Conservation (phyloP, 306 rosid species). For the Rubus idaeus region DNA sequence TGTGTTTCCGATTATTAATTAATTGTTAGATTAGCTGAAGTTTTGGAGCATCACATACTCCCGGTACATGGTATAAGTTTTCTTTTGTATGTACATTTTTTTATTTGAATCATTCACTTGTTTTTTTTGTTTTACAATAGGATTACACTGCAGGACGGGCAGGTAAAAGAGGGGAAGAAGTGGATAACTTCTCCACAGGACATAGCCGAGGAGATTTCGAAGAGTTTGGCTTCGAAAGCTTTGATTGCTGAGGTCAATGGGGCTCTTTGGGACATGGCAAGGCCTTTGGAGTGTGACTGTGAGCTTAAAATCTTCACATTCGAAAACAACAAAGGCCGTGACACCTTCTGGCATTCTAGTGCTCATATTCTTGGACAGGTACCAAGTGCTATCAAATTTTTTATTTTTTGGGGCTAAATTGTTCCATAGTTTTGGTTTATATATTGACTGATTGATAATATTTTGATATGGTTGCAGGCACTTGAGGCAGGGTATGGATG, state of each 20-base stretch:
- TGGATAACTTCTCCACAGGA: conserved; percentile 78
- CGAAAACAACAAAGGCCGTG: conserved; percentile 77
- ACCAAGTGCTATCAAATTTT: too few relatives aligned
- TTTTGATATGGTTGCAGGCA: conserved; percentile 25
- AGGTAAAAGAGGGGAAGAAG: conserved; percentile 64
- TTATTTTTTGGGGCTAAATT: too few relatives aligned
- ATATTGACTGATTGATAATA: too few relatives aligned
- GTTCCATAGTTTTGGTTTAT: too few relatives aligned
- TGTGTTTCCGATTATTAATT: too few relatives aligned
- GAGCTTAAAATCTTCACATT: conserved; percentile 68
- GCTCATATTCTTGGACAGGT: conserved; percentile 90
- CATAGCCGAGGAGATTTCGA: conserved; percentile 69
- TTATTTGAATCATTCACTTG: neutral
- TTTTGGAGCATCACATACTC: neutral
- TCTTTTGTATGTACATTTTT: neutral
- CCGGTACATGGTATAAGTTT: neutral
- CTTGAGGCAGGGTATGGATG: conserved; percentile 68
- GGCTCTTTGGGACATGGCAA: conserved; percentile 74
- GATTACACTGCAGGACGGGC: conserved; percentile 64
- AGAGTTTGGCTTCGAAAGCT: conserved; percentile 68
- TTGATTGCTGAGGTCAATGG: conserved; percentile 84
- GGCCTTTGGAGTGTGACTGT: conserved; percentile 74
- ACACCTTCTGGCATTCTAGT: conserved; percentile 96
- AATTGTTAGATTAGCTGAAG: neutral
- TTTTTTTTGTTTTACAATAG: conserved; percentile 13